phyloP scores from a whole-genome alignment of 805 yeast genomes.

The Myxozyma melibiosi region DNA sequence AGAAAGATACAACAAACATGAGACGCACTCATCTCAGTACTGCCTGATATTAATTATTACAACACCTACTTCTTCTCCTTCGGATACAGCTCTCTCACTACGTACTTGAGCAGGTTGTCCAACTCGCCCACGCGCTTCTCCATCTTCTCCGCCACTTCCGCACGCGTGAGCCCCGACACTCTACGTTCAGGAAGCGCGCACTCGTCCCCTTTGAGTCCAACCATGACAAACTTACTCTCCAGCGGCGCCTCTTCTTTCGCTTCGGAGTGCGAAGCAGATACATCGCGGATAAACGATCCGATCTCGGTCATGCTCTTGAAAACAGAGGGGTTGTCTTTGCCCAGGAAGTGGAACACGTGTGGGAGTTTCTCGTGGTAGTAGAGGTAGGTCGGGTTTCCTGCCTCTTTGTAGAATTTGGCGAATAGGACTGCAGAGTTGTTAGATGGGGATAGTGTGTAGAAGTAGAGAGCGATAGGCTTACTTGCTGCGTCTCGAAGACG shows the following conservation, averaged over 20 bases:
- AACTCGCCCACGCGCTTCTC: conserved; percentile 18
- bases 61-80: not conserved
- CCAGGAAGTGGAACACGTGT: conserved; percentile 29
- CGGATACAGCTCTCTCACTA: conserved; percentile 13
- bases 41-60: not conserved
- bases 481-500: conserved; percentile 26
- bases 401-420: conserved; percentile 20
- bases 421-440: conserved; percentile 13
- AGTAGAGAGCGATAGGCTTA: conserved; percentile 1
- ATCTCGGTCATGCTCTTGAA: conserved; percentile 12
- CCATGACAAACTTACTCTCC: not conserved
- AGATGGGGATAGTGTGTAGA: not conserved
- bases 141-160: conserved; percentile 18
- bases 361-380: conserved; percentile 28
- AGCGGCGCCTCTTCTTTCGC: conserved; percentile 3
- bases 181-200: conserved; percentile 8
- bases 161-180: conserved; percentile 8
- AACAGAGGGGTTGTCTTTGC: conserved; percentile 21
- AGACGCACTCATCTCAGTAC: too few species aligned
- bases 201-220: conserved; percentile 16
- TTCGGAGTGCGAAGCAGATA: conserved; percentile 4
- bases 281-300: conserved; percentile 12
- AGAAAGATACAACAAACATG: too few species aligned
- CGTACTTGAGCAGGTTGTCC: conserved; percentile 6
- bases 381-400: conserved; percentile 19